These are phyloP conservation scores for Camellia sinensis DNA, from an alignment of 148 eudicot species.

Conservation along the genomic window DNA sequence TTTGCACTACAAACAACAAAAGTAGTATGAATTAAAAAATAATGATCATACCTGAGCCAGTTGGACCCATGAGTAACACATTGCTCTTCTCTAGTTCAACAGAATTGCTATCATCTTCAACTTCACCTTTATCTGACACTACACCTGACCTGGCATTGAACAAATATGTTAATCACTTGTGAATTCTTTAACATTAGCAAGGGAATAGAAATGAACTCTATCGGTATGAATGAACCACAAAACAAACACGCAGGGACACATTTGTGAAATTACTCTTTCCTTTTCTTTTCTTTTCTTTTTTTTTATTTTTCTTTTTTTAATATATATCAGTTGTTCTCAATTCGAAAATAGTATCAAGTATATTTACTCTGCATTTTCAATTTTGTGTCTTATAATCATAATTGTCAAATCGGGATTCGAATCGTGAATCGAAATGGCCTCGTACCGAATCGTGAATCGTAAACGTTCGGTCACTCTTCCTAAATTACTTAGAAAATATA, in stretches of 20 bases:
- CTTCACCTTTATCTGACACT: constrained; percentile 26
- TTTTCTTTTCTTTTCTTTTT: neutral
- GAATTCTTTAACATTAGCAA: neutral
- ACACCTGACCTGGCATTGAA: constrained; percentile 28
- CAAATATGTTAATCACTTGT: neutral
- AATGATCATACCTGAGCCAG: constrained; percentile 30
- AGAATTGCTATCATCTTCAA: constrained; percentile 30
- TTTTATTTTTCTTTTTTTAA: too few species aligned
- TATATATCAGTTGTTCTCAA: neutral
- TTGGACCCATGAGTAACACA: constrained; percentile 40
- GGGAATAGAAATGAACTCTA: neutral
- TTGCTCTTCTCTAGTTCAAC: constrained; percentile 43
- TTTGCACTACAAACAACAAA: constrained; percentile 12
- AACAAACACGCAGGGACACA: too few species aligned
- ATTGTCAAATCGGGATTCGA: too few species aligned
- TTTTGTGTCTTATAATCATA: neutral
- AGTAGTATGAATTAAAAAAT: neutral
- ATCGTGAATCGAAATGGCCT: too few species aligned
- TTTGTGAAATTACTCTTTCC: neutral
- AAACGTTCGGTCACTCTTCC: too few species aligned
- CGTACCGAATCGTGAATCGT: too few species aligned
- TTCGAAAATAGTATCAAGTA: neutral
- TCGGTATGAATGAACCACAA: too few species aligned
- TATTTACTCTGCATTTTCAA: neutral
- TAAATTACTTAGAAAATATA: too few species aligned